Evolutionary conservation across 2,329 filamentous ascomycete species (phyloP), one percentile per base, ranked within the genome.

Genomic region (Thelonectria discophora): DNA sequence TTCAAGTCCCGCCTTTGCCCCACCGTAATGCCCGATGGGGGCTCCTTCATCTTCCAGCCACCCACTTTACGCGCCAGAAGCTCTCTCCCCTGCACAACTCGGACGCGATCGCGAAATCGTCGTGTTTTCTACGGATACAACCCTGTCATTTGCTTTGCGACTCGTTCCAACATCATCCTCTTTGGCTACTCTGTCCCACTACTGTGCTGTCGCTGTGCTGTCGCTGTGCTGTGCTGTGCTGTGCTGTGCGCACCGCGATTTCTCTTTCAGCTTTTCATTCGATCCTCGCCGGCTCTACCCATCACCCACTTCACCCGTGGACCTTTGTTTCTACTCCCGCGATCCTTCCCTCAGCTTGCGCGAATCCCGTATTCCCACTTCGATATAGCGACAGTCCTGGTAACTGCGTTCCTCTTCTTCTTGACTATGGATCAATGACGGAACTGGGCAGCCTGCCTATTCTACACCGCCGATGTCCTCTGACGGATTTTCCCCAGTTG

Each of bases 361-460:
- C 63, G 42, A 62, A 40, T 54, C 18, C 46, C 42, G 24, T 34
- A 37, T 51, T 15, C n/a, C 40, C 13, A 32, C 43, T n/a, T 42
- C 43, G 37, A 45, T 52, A 48, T 37, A 32, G 48, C 50, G 13
- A 21, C 51, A 37, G 58, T 43, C 49, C 66, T 34, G 55, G 49
- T 47, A 50, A 52, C 46, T 55, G 43, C 56, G 57, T 52, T 55
- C 51, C 56, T 52, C 54, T 53, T 56, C 56, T 53, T 52, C 30
- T 61, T 67, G 69, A 70, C 60, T 74, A 77, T 77, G 75, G 73
- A 71, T 67, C 72, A 71, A 75, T 77, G 73, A 76, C 69, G 66
- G 63, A 65, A 63, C 57, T 59, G 55, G 64, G 63, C 69, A 60
- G 58, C 61, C 65, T 65, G 69, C 71, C 74, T 70, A 75, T 45